These are phyloP conservation scores for Trichocladium uniseriatum DNA, from an alignment of 495 filamentous ascomycete genomes.

Conservation along the genomic window DNA sequence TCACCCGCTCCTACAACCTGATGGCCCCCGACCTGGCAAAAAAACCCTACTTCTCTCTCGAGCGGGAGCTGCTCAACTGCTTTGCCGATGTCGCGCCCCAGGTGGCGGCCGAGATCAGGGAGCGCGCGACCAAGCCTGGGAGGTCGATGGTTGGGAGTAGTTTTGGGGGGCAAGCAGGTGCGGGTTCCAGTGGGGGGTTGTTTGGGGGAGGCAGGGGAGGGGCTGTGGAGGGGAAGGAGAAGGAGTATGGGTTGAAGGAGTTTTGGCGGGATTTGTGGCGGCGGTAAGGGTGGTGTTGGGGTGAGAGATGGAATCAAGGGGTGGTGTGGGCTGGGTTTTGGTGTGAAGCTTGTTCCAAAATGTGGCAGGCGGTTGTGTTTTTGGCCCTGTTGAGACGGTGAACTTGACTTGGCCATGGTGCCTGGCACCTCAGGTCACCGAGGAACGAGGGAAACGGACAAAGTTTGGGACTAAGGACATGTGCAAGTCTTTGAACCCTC, in stretches of 20 bases:
- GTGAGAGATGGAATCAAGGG: no score
- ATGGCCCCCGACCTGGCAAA: conserved; percentile 86
- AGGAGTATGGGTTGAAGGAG: conserved; percentile 76
- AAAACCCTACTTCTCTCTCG: conserved; percentile 83
- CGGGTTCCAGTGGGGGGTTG: conserved; percentile 28
- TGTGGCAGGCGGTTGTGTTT: no score
- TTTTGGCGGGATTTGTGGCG: conserved; percentile 74
- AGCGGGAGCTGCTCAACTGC: conserved; percentile 70
- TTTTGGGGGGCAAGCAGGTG: conserved; percentile 18
- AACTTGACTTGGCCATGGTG: no score
- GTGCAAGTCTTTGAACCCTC: no score
- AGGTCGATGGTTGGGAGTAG: conserved; percentile 51
- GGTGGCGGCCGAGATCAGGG: conserved; percentile 60
- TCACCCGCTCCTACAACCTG: conserved; percentile 86
- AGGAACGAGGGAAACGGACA: no score
- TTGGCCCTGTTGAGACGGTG: no score
- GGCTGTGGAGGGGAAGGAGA: conserved; percentile 62
- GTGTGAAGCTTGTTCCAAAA: no score
- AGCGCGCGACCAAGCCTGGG: conserved; percentile 51
- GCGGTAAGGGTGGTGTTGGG: no score
- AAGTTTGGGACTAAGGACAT: no score
- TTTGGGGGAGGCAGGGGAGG: conserved; percentile 39
- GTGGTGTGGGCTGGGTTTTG: no score
- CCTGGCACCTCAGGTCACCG: no score
- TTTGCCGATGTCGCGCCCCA: conserved; percentile 78